Conservation (phyloP, 306 rosid species). For the Mimosa bimucronata region DNA sequence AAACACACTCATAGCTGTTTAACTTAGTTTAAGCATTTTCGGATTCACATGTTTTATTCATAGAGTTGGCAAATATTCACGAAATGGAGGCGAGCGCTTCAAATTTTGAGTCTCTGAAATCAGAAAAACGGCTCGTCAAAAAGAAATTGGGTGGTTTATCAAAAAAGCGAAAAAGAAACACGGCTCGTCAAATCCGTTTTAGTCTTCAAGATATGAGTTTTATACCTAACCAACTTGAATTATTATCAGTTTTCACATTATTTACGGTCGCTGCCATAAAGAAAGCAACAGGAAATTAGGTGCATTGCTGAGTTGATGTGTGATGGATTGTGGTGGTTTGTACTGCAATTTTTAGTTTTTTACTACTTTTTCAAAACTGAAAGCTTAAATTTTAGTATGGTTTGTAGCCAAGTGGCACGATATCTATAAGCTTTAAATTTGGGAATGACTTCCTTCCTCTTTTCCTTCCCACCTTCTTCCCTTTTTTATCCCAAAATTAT, state of each 20-base stretch:
- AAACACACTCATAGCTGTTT: too few species aligned
- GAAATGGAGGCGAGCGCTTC: background rate
- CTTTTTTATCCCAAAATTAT: too few species aligned
- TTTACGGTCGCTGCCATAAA: conserved; percentile 18
- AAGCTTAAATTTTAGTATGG: background rate
- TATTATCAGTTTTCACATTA: background rate
- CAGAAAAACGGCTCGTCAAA: background rate
- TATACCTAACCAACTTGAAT: conserved; percentile 26
- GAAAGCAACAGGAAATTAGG: background rate
- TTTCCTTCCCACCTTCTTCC: too few species aligned
- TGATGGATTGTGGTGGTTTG: background rate
- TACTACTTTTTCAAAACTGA: background rate
- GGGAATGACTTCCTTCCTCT: too few species aligned
- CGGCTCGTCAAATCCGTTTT: background rate
- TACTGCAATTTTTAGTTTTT: background rate
- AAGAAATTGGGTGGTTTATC: background rate
- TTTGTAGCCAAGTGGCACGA: background rate
- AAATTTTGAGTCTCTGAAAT: conserved; percentile 16
- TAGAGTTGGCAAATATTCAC: too few species aligned
- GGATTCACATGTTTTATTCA: too few species aligned
- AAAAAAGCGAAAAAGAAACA: too few species aligned
- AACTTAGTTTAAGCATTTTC: too few species aligned
- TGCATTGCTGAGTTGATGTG: background rate
- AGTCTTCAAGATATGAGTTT: conserved; percentile 10
- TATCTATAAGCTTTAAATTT: too few species aligned